These are phyloP conservation scores for Effrenium voratum DNA, from an alignment of 73 alveolate genomes.

Conservation along the genomic window DNA sequence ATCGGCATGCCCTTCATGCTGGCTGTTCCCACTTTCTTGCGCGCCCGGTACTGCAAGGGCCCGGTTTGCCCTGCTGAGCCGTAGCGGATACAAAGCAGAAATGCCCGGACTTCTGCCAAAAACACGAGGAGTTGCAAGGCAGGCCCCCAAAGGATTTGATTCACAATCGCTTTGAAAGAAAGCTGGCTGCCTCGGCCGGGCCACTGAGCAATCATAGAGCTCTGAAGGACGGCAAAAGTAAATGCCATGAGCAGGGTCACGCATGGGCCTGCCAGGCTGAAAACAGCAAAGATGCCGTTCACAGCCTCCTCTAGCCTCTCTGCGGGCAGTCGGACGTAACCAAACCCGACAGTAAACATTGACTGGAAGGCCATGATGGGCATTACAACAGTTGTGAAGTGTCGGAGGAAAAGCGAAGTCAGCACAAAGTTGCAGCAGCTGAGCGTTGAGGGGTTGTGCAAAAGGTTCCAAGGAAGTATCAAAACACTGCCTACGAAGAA, in stretches of 20 bases:
- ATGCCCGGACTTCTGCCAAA: not conserved
- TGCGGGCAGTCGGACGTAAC: not conserved
- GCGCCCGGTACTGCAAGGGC: not conserved
- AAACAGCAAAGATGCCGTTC: not conserved
- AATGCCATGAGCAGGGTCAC: not conserved
- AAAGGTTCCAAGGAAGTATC: not conserved
- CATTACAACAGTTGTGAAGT: not conserved
- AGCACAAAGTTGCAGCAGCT: not conserved
- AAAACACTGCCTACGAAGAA: not conserved
- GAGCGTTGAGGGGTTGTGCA: slow-evolving; percentile 1
- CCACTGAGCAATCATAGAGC: not conserved
- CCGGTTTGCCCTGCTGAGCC: not conserved
- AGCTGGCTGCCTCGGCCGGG: not conserved
- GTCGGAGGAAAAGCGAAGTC: not conserved
- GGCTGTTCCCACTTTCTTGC: not conserved
- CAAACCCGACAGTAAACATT: not conserved
- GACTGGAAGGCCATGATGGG: slow-evolving; percentile 23
- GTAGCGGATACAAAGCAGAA: not conserved
- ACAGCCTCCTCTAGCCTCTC: not conserved
- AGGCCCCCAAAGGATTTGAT: not conserved
- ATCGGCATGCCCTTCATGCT: not conserved
- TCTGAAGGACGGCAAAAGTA: not conserved
- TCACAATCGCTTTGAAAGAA: not conserved
- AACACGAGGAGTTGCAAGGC: not conserved
- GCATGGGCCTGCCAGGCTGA: not conserved